These are phyloP conservation scores for Neurospora pannonica DNA, from an alignment of 495 filamentous ascomycete species.

Conservation along the genomic window DNA sequence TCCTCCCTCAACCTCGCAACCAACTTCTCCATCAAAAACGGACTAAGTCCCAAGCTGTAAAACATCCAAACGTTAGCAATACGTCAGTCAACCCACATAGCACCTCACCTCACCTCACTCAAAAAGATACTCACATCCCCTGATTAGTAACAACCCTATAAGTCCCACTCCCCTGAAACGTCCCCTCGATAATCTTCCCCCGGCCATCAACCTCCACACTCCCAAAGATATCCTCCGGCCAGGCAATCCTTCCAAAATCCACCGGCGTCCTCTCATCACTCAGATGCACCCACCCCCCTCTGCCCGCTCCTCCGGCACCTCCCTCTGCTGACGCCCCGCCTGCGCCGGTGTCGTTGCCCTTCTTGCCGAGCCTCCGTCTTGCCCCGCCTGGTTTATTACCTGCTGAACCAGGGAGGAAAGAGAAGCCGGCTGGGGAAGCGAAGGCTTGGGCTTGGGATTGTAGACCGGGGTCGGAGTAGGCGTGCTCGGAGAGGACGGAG, in stretches of 20 bases:
- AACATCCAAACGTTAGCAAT: constrained; percentile 6
- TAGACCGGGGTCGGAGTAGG: constrained; percentile 60
- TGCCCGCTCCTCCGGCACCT: constrained; percentile 69
- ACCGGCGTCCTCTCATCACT: constrained; percentile 75
- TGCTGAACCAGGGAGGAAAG: constrained; percentile 17
- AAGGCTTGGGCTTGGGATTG: constrained; percentile 69
- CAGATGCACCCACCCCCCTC: constrained; percentile 85
- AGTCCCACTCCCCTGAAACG: constrained; percentile 57
- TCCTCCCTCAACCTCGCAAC: constrained; percentile 40
- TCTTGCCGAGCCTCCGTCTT: too few relatives aligned
- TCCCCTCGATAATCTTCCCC: constrained; percentile 55
- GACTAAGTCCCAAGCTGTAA: constrained; percentile 43
- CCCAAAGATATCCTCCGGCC: constrained; percentile 89
- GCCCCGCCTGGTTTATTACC: too few relatives aligned
- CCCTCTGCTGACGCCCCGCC: constrained; percentile 79
- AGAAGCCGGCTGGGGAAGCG: constrained; percentile 66
- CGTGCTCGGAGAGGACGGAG: constrained; percentile 59
- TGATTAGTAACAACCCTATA: constrained; percentile 61
- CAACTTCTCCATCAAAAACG: constrained; percentile 47
- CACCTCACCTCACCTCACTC: background rate
- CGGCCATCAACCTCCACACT: constrained; percentile 75
- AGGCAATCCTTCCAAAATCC: constrained; percentile 84
- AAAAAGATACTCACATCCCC: constrained; percentile 52
- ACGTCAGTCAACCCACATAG: background rate
- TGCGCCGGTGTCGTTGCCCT: constrained; percentile 39